Percentiles rank a stretch among this genome's conserved stretches.
phyloP scores from a whole-genome alignment of 768 basidiomycete species.

The Lanmaoa pseudosensibilis region DNA sequence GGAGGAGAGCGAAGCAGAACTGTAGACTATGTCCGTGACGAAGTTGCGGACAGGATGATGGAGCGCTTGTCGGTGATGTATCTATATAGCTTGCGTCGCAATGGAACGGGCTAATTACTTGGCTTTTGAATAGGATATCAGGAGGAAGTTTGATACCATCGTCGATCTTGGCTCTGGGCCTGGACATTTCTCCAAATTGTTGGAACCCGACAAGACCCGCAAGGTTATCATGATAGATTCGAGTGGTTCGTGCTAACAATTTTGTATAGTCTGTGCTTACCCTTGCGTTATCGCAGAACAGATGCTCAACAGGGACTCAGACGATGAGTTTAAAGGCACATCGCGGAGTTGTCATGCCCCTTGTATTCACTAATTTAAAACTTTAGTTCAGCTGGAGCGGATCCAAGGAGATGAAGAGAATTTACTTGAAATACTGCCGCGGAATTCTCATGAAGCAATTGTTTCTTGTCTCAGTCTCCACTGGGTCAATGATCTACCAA shows the following conservation, averaged over 20 bases:
- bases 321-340: slow-evolving; percentile 79
- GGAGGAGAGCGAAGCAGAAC: slow-evolving; percentile 63
- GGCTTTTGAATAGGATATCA: slow-evolving; percentile 71
- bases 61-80: slow-evolving; percentile 78
- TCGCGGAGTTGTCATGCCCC: not conserved
- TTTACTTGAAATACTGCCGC: slow-evolving; percentile 61
- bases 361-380: slow-evolving; percentile 1
- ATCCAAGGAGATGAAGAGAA: slow-evolving; percentile 84
- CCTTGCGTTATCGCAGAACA: slow-evolving; percentile 45
- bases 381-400: slow-evolving; percentile 72
- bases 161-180: slow-evolving; percentile 90
- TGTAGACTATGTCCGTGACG: slow-evolving; percentile 90
- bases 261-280: not conserved
- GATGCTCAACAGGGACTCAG: slow-evolving; percentile 73
- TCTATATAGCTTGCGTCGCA: slow-evolving; percentile 5
- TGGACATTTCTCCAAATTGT: slow-evolving; percentile 85
- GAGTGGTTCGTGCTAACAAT: slow-evolving; percentile 56
- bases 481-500: slow-evolving; percentile 97
- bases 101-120: slow-evolving; percentile 1
- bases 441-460: slow-evolving; percentile 84
- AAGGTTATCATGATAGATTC: slow-evolving; percentile 85
- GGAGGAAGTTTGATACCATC: slow-evolving; percentile 73
- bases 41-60: slow-evolving; percentile 87
- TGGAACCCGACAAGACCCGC: slow-evolving; percentile 64
- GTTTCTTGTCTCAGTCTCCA: slow-evolving; percentile 91